These are phyloP conservation scores for Echium plantagineum DNA, from an alignment of 257 asterid genomes.

Conservation along the genomic window DNA sequence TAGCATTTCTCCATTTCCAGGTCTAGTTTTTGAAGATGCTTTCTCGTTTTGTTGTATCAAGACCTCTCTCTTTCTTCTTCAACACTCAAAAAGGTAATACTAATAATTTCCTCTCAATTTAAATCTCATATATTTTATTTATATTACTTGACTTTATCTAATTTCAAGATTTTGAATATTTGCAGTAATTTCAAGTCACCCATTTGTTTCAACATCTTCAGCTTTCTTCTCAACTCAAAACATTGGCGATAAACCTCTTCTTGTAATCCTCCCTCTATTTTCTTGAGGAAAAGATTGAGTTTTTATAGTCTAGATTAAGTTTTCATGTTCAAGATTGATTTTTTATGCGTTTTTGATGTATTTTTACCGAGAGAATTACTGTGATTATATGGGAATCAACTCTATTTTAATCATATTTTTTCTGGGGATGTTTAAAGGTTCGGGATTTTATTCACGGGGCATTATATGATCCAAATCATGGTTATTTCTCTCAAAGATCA, in stretches of 20 bases:
- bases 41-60: neutral
- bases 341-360: neutral
- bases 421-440: conserved; percentile 35
- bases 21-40: neutral
- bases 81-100: neutral
- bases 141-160: neutral
- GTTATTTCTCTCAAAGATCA: conserved; percentile 81
- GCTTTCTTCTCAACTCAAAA: conserved; percentile 53
- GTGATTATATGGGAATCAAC: too few relatives aligned
- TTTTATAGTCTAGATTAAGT: neutral
- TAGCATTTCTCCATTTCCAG: too few relatives aligned
- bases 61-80: neutral
- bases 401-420: neutral
- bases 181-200: conserved; percentile 36
- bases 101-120: too few relatives aligned
- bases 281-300: too few relatives aligned
- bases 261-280: conserved; percentile 27
- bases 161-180: conserved; percentile 4
- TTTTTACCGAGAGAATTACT: neutral
- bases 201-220: conserved; percentile 14
- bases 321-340: conserved; percentile 6
- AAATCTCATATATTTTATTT: too few relatives aligned
- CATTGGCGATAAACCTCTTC: conserved; percentile 59
- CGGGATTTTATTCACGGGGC: conserved; percentile 80
- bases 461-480: conserved; percentile 65